These are phyloP conservation scores for Zopfia rhizophila DNA, from an alignment of 2,329 filamentous ascomycete species.

Conservation along the genomic window DNA sequence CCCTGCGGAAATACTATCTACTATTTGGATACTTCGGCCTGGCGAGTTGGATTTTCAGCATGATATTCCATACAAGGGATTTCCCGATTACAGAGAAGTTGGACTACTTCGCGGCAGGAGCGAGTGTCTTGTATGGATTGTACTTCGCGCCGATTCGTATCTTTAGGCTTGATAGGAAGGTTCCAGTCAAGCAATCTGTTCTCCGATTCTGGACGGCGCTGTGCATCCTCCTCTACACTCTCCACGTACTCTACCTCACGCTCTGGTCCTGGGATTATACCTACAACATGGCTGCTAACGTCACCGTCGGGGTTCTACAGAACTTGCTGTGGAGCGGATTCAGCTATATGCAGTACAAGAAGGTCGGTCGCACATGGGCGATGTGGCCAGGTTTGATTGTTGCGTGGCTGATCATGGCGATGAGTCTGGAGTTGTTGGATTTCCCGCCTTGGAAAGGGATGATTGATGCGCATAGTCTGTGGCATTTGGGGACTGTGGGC, in stretches of 20 bases:
- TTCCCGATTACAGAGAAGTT: slow-evolving; percentile 87
- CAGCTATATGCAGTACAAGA: slow-evolving; percentile 77
- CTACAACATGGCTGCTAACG: slow-evolving; percentile 98
- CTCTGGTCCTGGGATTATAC: slow-evolving; percentile 92
- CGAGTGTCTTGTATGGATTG: slow-evolving; percentile 87
- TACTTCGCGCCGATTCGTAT: slow-evolving; percentile 86
- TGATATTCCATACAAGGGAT: slow-evolving; percentile 92
- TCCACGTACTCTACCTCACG: slow-evolving; percentile 85
- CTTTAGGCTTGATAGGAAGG: slow-evolving; percentile 78
- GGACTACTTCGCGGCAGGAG: slow-evolving; percentile 95
- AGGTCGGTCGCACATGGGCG: slow-evolving; percentile 79
- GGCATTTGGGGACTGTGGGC: slow-evolving; percentile 92
- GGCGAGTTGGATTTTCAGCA: slow-evolving; percentile 85
- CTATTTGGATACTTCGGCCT: slow-evolving; percentile 83
- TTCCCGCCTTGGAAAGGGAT: slow-evolving; percentile 86
- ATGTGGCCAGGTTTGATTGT: slow-evolving; percentile 92
- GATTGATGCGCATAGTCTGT: slow-evolving; percentile 93
- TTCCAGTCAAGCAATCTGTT: slow-evolving; percentile 61
- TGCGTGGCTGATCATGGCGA: slow-evolving; percentile 88
- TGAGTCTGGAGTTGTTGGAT: slow-evolving; percentile 95
- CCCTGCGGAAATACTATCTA: slow-evolving; percentile 83
- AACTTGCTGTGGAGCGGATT: slow-evolving; percentile 90
- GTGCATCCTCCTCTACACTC: slow-evolving; percentile 76
- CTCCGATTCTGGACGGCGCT: slow-evolving; percentile 79
- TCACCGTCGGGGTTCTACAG: slow-evolving; percentile 80